Percentiles rank a stretch among this genome's conserved stretches.
phyloP scores from a whole-genome alignment of 306 rosid genomes.

The Ceratonia siliqua region DNA sequence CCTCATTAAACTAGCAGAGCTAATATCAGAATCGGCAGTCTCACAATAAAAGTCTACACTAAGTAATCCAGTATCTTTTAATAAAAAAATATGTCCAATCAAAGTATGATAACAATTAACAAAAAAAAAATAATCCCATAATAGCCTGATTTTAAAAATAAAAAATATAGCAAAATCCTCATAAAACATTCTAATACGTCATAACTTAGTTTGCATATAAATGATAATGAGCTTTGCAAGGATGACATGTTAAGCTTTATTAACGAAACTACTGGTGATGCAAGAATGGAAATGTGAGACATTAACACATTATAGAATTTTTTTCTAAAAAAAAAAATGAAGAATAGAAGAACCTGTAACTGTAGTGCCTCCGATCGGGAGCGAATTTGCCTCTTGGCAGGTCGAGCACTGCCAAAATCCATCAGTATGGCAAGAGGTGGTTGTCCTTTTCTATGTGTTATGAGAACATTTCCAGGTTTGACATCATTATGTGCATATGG shows the following conservation, averaged over 20 bases:
- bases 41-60: conserved; percentile 7
- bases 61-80: conserved; percentile 20
- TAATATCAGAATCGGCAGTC: conserved; percentile 5
- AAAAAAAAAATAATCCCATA: neutral
- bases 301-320: neutral
- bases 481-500: conserved; percentile 97
- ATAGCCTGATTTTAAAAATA: conserved; percentile 1
- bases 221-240: neutral
- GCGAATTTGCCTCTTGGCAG: conserved; percentile 78
- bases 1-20: conserved; percentile 11
- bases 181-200: neutral
- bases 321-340: neutral
- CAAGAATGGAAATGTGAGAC: conserved; percentile 11
- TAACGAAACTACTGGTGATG: conserved; percentile 1
- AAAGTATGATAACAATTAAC: neutral
- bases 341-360: conserved; percentile 69
- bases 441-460: conserved; percentile 76
- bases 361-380: conserved; percentile 91
- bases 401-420: conserved; percentile 98
- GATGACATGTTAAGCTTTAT: neutral
- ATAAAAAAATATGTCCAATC: neutral
- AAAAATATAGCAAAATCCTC: conserved; percentile 22
- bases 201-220: neutral
- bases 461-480: conserved; percentile 94
- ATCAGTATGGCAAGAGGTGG: conserved; percentile 91